A percentile compares a stretch with the other conserved stretches of the same genome.
These are phyloP conservation scores for Fusarium guadeloupense DNA, from an alignment of 2,329 filamentous ascomycete genomes.

Conservation along the genomic window DNA sequence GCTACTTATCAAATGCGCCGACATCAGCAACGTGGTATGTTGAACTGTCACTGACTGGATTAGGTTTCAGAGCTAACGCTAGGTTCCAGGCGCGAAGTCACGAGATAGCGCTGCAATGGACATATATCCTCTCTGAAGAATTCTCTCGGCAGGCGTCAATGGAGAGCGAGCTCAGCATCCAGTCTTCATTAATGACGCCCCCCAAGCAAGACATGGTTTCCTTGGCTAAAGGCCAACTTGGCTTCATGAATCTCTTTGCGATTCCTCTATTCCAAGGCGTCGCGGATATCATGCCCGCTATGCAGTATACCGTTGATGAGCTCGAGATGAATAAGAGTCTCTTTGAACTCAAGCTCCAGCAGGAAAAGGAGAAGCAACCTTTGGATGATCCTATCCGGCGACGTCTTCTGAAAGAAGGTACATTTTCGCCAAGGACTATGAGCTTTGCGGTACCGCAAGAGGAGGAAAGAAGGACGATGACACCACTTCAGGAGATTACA, in stretches of 20 bases:
- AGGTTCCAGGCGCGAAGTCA: slow-evolving; percentile 78
- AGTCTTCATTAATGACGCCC: slow-evolving; percentile 84
- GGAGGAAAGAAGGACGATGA: slow-evolving; percentile 38
- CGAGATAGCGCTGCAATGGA: slow-evolving; percentile 86
- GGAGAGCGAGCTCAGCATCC: slow-evolving; percentile 87
- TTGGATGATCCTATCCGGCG: slow-evolving; percentile 51
- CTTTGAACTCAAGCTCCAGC: slow-evolving; percentile 75
- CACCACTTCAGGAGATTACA: slow-evolving; percentile 22
- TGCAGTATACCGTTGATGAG: slow-evolving; percentile 85
- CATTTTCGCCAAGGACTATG: slow-evolving; percentile 57
- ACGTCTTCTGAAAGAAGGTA: slow-evolving; percentile 52
- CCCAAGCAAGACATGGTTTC: slow-evolving; percentile 86
- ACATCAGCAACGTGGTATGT: slow-evolving; percentile 97
- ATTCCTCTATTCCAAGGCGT: slow-evolving; percentile 90
- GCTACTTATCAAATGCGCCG: slow-evolving; percentile 94
- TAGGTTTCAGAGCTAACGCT: slow-evolving; percentile 35
- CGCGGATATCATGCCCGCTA: slow-evolving; percentile 82
- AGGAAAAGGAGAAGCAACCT: slow-evolving; percentile 64
- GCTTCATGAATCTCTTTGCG: slow-evolving; percentile 97
- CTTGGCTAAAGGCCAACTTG: slow-evolving; percentile 86
- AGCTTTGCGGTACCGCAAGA: slow-evolving; percentile 50
- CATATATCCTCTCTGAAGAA: slow-evolving; percentile 91
- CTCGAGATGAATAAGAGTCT: slow-evolving; percentile 78
- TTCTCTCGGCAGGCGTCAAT: slow-evolving; percentile 93
- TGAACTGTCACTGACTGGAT: background rate